These are phyloP conservation scores for Suillus variegatus DNA, from an alignment of 768 basidiomycete species.

Conservation along the genomic window DNA sequence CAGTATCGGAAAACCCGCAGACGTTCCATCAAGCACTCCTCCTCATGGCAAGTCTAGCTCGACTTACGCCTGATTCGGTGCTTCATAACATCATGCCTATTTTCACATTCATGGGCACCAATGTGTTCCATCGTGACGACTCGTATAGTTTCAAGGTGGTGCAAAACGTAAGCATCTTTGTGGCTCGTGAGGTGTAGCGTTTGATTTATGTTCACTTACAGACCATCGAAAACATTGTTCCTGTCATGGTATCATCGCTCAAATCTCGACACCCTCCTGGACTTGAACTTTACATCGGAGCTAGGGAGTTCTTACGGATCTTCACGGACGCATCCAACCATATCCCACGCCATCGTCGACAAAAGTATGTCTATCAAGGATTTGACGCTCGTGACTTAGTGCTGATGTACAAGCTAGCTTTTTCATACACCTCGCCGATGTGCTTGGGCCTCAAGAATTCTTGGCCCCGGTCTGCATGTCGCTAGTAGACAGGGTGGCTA, in stretches of 20 bases:
- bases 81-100: constrained; percentile 96
- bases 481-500: constrained; percentile 75
- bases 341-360: constrained; percentile 90
- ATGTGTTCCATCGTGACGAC: constrained; percentile 95
- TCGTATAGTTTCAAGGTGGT: constrained; percentile 94
- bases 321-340: constrained; percentile 94
- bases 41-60: constrained; percentile 81
- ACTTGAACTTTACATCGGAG: constrained; percentile 64
- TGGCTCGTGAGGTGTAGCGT: neutral
- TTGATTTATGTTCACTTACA: constrained; percentile 27
- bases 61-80: constrained; percentile 86
- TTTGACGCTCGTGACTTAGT: neutral
- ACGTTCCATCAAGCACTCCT: constrained; percentile 92
- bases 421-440: constrained; percentile 83
- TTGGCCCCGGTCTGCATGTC: constrained; percentile 82
- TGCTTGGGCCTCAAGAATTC: constrained; percentile 80
- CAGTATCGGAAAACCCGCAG: constrained; percentile 90
- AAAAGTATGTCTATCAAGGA: constrained; percentile 57
- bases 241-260: constrained; percentile 85
- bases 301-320: constrained; percentile 82
- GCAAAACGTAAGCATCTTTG: constrained; percentile 63
- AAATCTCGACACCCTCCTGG: constrained; percentile 53
- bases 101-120: constrained; percentile 99
- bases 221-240: constrained; percentile 94
- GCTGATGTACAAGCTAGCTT: constrained; percentile 53